Conservation (phyloP, 495 filamentous ascomycete genomes). For the Podospora bellae-mahoneyi region DNA sequence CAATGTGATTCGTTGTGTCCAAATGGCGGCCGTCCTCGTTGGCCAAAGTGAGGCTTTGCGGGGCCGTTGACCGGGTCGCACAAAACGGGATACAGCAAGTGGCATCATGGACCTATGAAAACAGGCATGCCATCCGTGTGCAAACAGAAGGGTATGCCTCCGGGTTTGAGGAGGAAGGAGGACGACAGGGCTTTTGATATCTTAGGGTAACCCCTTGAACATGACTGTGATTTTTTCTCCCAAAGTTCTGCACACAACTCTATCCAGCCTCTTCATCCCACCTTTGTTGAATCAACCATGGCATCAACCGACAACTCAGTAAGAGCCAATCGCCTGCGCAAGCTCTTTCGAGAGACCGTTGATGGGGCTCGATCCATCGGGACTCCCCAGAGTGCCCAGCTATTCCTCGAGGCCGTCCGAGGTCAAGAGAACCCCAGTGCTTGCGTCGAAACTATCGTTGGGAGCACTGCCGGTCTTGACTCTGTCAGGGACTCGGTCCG, state of each 20-base stretch:
- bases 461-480: constrained; percentile 44
- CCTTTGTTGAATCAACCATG: constrained; percentile 7
- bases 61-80: background rate
- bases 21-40: background rate
- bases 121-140: background rate
- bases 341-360: constrained; percentile 30
- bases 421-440: constrained; percentile 44
- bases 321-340: constrained; percentile 28
- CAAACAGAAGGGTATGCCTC: background rate
- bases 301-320: constrained; percentile 10
- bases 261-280: background rate
- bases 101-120: background rate
- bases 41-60: background rate
- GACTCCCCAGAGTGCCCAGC: constrained; percentile 42
- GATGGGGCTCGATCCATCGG: constrained; percentile 28
- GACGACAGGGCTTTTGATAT: background rate
- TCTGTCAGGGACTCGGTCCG: constrained; percentile 50
- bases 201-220: background rate
- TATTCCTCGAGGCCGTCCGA: constrained; percentile 60
- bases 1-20: background rate
- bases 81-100: background rate
- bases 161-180: background rate
- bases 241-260: background rate
- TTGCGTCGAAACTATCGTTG: constrained; percentile 56
- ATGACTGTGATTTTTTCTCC: background rate